phyloP scores from a whole-genome alignment of 2,329 filamentous ascomycete genomes.

The Phaeosphaeriaceae sp. region DNA sequence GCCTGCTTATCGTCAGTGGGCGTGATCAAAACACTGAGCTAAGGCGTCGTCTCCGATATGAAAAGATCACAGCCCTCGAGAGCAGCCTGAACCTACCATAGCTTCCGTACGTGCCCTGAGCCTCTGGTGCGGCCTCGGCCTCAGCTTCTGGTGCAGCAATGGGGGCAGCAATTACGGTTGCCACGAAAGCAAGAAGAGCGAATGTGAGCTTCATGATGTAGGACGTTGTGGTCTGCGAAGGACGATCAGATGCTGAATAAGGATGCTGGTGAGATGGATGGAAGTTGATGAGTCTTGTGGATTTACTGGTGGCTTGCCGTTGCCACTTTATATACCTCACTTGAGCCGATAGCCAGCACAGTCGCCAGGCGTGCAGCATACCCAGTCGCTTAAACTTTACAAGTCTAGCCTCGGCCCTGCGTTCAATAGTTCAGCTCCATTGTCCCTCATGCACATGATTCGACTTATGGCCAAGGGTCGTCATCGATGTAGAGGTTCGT shows the following conservation, averaged over 20 bases:
- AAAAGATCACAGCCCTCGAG: neutral
- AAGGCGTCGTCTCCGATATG: neutral
- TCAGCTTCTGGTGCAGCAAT: conserved; percentile 16
- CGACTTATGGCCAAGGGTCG: neutral
- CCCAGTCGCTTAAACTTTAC: neutral
- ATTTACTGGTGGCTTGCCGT: neutral
- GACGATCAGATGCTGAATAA: neutral
- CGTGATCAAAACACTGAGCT: neutral
- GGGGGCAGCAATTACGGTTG: conserved; percentile 28
- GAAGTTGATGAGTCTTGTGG: conserved; percentile 1
- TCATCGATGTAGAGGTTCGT: neutral
- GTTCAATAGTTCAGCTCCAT: neutral
- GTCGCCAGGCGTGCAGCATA: neutral
- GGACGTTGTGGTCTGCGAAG: neutral
- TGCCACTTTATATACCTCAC: conserved; percentile 5
- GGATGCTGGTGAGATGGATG: neutral
- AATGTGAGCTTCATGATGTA: conserved; percentile 29
- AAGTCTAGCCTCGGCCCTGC: neutral
- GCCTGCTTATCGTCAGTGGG: neutral
- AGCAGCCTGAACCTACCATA: conserved; percentile 19
- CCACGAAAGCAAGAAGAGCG: conserved; percentile 28
- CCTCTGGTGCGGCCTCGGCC: conserved; percentile 20
- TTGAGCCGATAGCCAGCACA: neutral
- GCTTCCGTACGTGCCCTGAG: conserved; percentile 18
- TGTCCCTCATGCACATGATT: neutral